Evolutionary conservation across 441 rosid genomes (phyloP), one percentile per base, ranked within the genome.

Genomic region (Aleurites moluccanus): DNA sequence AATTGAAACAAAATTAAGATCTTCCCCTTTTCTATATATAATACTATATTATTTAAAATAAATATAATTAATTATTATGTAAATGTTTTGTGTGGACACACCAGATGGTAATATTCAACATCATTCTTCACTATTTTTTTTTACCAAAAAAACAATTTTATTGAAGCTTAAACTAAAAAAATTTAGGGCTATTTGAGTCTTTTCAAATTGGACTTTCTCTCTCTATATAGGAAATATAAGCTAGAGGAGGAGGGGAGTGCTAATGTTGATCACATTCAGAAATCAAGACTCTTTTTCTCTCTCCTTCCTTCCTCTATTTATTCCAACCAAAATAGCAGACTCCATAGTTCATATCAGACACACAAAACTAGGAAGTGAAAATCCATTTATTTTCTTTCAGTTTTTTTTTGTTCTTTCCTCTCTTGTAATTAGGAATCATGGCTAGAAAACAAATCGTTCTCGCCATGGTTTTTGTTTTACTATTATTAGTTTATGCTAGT

Each of bases 301-400:
- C 81, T 69, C 73, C 59, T 65, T 65, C 79, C 30, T 28, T 60
- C 75, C 59, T 79, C 78, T 87, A 88, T 91, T 87, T 88, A 91
- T 78, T 82, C 81, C 80, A 71, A 30, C 15, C 64, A 40, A 62
- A 65, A 52, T 70, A 50, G 67, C 78, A 61, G 81, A 62, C 72
- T 73, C 52, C 61, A 53, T 30, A 33, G 71, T 79, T 73, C 69
- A 69, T 79, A 69, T 62, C 70, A 25, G 59, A 30, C 69, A 65
- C 59, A 76, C 28, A 75, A 60, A 55, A 80, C 77, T 71, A 68
- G 67, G 69, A 79, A 72, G 73, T 68, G 13, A 15, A 25, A 28
- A 21, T 6, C 21, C 16, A 3, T 30, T 72, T 23, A 27, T 9
- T 40, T 47, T 4, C 53, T 67, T 74, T 52, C 4, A 4, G 10